Percentiles rank a stretch among this genome's conserved stretches.
These are phyloP conservation scores for Macadamia integrifolia DNA, from an alignment of 164 flowering plant genomes.

Conservation along the genomic window DNA sequence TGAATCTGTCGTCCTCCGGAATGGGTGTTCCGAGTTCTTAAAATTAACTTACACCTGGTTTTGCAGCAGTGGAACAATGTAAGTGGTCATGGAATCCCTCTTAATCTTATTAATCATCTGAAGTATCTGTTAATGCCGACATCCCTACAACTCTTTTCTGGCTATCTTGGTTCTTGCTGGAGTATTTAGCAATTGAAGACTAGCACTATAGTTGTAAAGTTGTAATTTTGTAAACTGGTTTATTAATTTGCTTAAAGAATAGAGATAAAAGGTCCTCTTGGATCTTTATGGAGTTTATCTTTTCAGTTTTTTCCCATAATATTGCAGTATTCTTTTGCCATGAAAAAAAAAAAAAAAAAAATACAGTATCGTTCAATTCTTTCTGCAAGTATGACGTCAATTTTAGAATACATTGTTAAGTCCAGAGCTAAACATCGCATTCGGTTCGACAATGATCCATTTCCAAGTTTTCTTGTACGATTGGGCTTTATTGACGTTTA, in stretches of 20 bases:
- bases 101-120: neutral
- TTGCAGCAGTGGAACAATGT: neutral
- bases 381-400: neutral
- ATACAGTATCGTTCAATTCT: neutral
- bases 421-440: neutral
- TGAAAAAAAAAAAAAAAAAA: no score
- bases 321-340: neutral
- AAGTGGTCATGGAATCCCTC: neutral
- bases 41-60: no score
- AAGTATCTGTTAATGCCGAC: neutral
- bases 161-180: neutral
- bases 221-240: conserved; percentile 8
- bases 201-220: conserved; percentile 6
- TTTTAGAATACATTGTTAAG: neutral
- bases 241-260: neutral
- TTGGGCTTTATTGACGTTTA: neutral
- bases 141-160: neutral
- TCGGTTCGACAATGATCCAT: neutral
- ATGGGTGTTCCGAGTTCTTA: no score
- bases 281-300: no score
- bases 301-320: neutral
- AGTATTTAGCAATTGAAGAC: neutral
- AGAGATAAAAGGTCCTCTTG: neutral
- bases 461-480: neutral
- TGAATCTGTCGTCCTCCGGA: neutral